A percentile compares a stretch with the other conserved stretches of the same genome.
Conservation (phyloP, 768 basidiomycete genomes). For the Suillus sp. region DNA sequence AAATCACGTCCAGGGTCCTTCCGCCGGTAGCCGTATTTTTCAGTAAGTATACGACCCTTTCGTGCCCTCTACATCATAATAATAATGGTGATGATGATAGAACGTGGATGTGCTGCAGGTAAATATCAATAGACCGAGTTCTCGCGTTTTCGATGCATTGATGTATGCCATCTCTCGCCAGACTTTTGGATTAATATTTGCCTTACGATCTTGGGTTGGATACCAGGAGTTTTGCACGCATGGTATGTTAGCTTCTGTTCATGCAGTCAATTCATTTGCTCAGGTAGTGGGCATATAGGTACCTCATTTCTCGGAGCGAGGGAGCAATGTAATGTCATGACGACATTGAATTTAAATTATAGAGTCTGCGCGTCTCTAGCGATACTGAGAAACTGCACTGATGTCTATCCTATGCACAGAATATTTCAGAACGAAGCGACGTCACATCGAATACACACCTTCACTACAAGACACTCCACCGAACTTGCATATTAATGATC, state of each 20-base stretch:
- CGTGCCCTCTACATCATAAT: background rate
- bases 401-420: too few relatives aligned
- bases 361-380: background rate
- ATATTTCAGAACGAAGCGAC: too few relatives aligned
- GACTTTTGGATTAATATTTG: conserved; percentile 43
- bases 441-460: background rate
- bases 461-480: background rate
- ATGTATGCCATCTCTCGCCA: conserved; percentile 9
- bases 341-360: background rate
- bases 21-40: conserved; percentile 33
- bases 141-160: background rate
- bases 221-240: conserved; percentile 54
- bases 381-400: background rate
- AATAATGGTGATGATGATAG: conserved; percentile 12
- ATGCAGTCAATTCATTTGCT: background rate
- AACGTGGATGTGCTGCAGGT: conserved; percentile 32
- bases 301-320: conserved; percentile 26
- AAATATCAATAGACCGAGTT: background rate
- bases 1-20: conserved; percentile 21
- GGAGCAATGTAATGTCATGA: conserved; percentile 19
- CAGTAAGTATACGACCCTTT: conserved; percentile 22
- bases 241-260: conserved; percentile 36
- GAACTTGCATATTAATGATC: too few relatives aligned
- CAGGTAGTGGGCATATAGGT: conserved; percentile 18
- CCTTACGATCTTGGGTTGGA: conserved; percentile 48